Conservation (phyloP, 371 early-diverging fungal genomes). For the Mycotypha africana region DNA sequence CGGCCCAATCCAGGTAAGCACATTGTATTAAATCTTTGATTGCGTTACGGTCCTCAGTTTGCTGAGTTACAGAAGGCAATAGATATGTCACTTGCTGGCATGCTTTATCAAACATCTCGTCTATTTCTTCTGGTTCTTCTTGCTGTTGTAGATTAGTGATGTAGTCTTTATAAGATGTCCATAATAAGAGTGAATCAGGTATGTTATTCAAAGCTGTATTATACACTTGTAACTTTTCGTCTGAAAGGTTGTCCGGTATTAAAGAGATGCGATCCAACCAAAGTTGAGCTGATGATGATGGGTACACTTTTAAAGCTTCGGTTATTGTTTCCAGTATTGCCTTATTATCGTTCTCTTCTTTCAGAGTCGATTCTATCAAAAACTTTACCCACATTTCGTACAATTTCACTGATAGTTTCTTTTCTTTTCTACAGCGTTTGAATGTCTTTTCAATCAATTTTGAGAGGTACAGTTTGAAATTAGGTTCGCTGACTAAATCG, state of each 20-base stretch:
- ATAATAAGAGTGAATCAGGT: conserved; percentile 33
- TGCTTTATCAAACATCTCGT: conserved; percentile 39
- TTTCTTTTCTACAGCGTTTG: conserved; percentile 32
- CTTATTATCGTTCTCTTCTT: conserved; percentile 20
- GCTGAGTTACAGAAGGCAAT: conserved; percentile 41
- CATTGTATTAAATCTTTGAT: conserved; percentile 42
- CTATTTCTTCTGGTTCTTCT: conserved; percentile 17
- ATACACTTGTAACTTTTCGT: conserved; percentile 20
- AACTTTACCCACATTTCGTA: conserved; percentile 44
- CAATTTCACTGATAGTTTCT: conserved; percentile 31
- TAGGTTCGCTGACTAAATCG: conserved; percentile 44
- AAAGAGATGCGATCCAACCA: conserved; percentile 35
- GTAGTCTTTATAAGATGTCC: conserved; percentile 48
- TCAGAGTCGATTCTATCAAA: conserved; percentile 12
- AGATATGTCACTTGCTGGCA: conserved; percentile 37
- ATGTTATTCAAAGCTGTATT: conserved; percentile 29
- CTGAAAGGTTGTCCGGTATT: conserved; percentile 3
- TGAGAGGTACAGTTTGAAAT: conserved; percentile 53
- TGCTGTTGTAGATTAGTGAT: conserved; percentile 10
- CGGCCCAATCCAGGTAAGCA: conserved; percentile 45
- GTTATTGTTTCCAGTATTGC: too few relatives aligned
- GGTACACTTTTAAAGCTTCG: conserved; percentile 32
- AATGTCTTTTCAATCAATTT: conserved; percentile 43
- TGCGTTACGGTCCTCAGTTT: conserved; percentile 34
- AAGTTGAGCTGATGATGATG: conserved; percentile 29